Conservation (phyloP, 257 asterid genomes). For the Solanum medicagineum region DNA sequence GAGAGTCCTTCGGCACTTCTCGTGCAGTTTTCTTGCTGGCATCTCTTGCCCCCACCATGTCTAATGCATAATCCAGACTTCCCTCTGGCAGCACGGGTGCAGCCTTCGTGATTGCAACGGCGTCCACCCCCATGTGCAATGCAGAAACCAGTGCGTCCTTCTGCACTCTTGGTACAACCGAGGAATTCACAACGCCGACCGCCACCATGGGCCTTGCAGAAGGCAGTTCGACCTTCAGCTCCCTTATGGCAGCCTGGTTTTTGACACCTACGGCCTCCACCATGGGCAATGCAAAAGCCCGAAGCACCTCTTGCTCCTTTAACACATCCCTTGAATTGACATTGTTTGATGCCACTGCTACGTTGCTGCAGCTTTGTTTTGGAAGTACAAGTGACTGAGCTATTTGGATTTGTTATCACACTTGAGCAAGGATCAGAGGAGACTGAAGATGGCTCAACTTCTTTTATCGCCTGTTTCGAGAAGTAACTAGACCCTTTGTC, state of each 20-base stretch:
- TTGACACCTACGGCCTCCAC: slow-evolving; percentile 92
- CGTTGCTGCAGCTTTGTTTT: slow-evolving; percentile 50
- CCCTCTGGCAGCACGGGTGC: slow-evolving; percentile 78
- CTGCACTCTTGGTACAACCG: slow-evolving; percentile 91
- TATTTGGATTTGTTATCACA: slow-evolving; percentile 43
- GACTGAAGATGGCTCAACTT: slow-evolving; percentile 17
- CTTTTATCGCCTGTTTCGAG: slow-evolving; percentile 23
- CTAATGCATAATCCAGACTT: slow-evolving; percentile 85
- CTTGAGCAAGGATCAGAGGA: slow-evolving; percentile 51
- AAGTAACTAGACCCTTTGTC: slow-evolving; percentile 20
- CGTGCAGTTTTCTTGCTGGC: slow-evolving; percentile 61
- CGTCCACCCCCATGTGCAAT: slow-evolving; percentile 93
- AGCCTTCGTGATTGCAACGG: slow-evolving; percentile 59
- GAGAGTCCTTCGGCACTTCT: slow-evolving; percentile 90
- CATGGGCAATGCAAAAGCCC: slow-evolving; percentile 88
- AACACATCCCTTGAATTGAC: slow-evolving; percentile 70
- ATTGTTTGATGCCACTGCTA: slow-evolving; percentile 41
- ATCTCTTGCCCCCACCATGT: slow-evolving; percentile 94
- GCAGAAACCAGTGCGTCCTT: slow-evolving; percentile 82
- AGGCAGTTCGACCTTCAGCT: slow-evolving; percentile 93
- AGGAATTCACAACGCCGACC: slow-evolving; percentile 76
- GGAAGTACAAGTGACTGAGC: slow-evolving; percentile 95
- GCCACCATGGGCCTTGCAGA: slow-evolving; percentile 96
- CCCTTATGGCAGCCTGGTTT: slow-evolving; percentile 76
- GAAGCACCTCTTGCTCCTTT: slow-evolving; percentile 97